These are phyloP conservation scores for Fusarium aywerte DNA, from an alignment of 2,329 filamentous ascomycete species.

Conservation along the genomic window DNA sequence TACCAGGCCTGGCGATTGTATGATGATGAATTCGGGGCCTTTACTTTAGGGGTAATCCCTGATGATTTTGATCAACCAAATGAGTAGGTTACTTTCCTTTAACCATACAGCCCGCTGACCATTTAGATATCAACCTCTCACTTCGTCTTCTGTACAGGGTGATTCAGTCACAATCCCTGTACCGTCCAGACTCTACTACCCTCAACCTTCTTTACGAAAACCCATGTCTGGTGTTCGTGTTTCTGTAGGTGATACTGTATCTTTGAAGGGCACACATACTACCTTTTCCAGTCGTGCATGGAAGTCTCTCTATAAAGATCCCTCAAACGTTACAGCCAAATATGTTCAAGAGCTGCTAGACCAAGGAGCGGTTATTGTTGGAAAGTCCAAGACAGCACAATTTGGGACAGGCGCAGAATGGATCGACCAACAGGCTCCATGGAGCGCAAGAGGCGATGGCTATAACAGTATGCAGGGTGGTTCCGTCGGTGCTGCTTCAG, in stretches of 20 bases:
- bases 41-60: slow-evolving; percentile 53
- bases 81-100: slow-evolving; percentile 31
- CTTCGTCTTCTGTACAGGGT: slow-evolving; percentile 43
- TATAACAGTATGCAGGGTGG: slow-evolving; percentile 53
- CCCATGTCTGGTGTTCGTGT: slow-evolving; percentile 54
- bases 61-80: slow-evolving; percentile 46
- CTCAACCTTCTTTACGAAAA: slow-evolving; percentile 43
- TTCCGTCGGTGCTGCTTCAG: slow-evolving; percentile 54
- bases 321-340: slow-evolving; percentile 57
- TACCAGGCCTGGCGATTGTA: slow-evolving; percentile 57
- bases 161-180: slow-evolving; percentile 50
- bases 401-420: slow-evolving; percentile 58
- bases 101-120: slow-evolving; percentile 12
- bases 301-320: slow-evolving; percentile 61
- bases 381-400: slow-evolving; percentile 63
- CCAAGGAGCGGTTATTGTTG: slow-evolving; percentile 66
- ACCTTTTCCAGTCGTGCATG: slow-evolving; percentile 69
- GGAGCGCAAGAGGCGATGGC: slow-evolving; percentile 60
- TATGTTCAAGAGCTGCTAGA: slow-evolving; percentile 67
- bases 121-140: slow-evolving; percentile 48
- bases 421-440: slow-evolving; percentile 54
- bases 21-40: slow-evolving; percentile 52
- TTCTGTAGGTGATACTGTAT: slow-evolving; percentile 50
- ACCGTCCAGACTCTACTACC: slow-evolving; percentile 53
- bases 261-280: slow-evolving; percentile 62